Base-by-base conservation (phyloP, 495 filamentous ascomycete genomes). In the Polyplosphaeria fusca region DNA sequence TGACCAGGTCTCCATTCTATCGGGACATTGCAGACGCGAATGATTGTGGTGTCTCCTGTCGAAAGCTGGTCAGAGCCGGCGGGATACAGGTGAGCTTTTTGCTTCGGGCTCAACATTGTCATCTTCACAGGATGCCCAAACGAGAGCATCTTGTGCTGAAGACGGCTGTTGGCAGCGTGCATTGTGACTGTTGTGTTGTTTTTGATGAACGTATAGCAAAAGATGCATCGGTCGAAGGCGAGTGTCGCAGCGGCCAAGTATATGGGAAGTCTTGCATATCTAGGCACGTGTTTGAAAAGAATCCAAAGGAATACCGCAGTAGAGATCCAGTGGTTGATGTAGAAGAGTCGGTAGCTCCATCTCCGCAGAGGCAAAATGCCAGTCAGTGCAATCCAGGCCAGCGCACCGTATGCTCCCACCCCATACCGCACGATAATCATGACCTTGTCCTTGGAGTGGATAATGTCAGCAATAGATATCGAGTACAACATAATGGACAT, bases 341-440 rank as follows among this genome's bases (percentile, higher is more conserved):
- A 49, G 43, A 60, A 60, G 9, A 43, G 5, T 1, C 44, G 44
- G 19, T 54, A 60, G 19, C 49, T 55, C 57, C 54, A 67, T 40
- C 28, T 30, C 40, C 32, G 52, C 37, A 52, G 47, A 40, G 43
- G 48, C 18, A 57, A 56, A 27, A 53, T 64, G 52, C 55, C 67
- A 37, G 23, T 55, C 44, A 56, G 49, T 28, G 47, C 40, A 39
- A 69, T 65, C 67, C 64, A 69, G 1, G 32, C 27, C 9, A 69
- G 40, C 4, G 41, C 47, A 22, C 27, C 55, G 28, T 64, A 69
- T 13, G 67, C 67, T 1, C 61, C 67, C 23, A 65, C 55, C 4
- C 67, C 67, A 38, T 65, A 67, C 19, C 56, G 56, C n/a, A 69
- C 65, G 28, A 67, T 61, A 11, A 58, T 53, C 67, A 67, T 67